A percentile compares a stretch with the other conserved stretches of the same genome.
Evolutionary conservation across 2,329 filamentous ascomycete species (phyloP).

Genomic region (Curvularia verruculosa): DNA sequence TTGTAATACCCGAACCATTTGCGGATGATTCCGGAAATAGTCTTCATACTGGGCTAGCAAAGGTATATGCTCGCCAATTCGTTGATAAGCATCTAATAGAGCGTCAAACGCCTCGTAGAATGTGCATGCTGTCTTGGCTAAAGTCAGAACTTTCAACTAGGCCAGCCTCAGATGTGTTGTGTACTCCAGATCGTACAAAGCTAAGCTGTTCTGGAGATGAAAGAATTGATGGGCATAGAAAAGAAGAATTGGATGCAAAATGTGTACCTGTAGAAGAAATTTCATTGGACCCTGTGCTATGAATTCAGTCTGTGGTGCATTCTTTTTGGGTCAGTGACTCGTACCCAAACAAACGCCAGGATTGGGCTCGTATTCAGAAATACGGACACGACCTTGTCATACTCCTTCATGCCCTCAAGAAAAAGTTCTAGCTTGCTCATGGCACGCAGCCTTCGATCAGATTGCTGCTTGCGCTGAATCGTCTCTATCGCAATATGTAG

Average conservation of each 20-base stretch:
- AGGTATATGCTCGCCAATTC: conserved; percentile 50
- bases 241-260: background rate
- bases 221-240: background rate
- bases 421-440: conserved; percentile 27
- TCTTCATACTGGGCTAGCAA: conserved; percentile 42
- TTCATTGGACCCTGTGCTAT: conserved; percentile 42
- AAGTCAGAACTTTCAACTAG: background rate
- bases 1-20: conserved; percentile 43
- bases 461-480: conserved; percentile 41
- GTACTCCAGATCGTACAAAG: background rate
- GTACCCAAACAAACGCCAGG: conserved; percentile 42
- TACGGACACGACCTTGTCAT: conserved; percentile 44
- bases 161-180: background rate
- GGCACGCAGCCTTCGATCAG: conserved; percentile 29
- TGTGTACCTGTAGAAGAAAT: conserved; percentile 40
- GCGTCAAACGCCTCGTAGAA: conserved; percentile 46
- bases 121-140: conserved; percentile 36
- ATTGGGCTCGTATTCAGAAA: conserved; percentile 42
- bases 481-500: conserved; percentile 19
- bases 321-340: background rate
- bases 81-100: conserved; percentile 48
- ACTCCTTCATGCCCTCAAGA: conserved; percentile 47
- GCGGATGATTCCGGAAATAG: conserved; percentile 35
- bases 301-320: background rate
- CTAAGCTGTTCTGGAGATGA: background rate